Evolutionary conservation across 768 basidiomycete genomes (phyloP).

Genomic region (Mycena galericulata): DNA sequence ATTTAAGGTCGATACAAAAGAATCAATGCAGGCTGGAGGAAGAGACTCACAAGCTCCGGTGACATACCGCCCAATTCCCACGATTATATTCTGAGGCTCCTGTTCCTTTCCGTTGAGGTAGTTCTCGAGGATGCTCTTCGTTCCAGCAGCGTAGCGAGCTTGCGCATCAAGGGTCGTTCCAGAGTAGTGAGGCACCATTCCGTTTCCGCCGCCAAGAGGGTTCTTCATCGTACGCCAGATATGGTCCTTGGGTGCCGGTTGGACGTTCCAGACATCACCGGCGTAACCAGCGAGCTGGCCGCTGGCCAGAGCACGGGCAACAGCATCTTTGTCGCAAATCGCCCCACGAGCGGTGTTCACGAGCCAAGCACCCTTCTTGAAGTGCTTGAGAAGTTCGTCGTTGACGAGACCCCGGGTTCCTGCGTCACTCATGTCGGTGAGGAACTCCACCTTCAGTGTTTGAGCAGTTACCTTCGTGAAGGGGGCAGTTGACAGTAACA

Average conservation of each 20-base stretch:
- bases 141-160: constrained; percentile 83
- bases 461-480: constrained; percentile 90
- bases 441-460: too few species aligned
- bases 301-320: constrained; percentile 78
- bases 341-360: constrained; percentile 96
- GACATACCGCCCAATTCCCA: constrained; percentile 70
- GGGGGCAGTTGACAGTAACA: constrained; percentile 88
- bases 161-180: constrained; percentile 94
- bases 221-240: constrained; percentile 88
- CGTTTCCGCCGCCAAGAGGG: constrained; percentile 86
- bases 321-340: constrained; percentile 87
- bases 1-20: too few species aligned
- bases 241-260: constrained; percentile 90
- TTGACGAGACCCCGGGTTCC: constrained; percentile 86
- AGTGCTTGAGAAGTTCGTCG: constrained; percentile 83
- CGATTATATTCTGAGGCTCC: constrained; percentile 84
- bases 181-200: constrained; percentile 90
- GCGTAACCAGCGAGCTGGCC: constrained; percentile 78
- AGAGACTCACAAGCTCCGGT: constrained; percentile 56
- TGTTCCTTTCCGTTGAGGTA: constrained; percentile 75
- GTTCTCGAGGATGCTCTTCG: constrained; percentile 77
- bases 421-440: too few species aligned
- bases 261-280: constrained; percentile 87
- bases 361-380: constrained; percentile 94
- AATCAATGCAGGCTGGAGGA: constrained; percentile 10